A percentile compares a stretch with the other conserved stretches of the same genome.
These are phyloP conservation scores for Phragmites australis DNA, from an alignment of 176 grass and related monocot species.

Conservation along the genomic window DNA sequence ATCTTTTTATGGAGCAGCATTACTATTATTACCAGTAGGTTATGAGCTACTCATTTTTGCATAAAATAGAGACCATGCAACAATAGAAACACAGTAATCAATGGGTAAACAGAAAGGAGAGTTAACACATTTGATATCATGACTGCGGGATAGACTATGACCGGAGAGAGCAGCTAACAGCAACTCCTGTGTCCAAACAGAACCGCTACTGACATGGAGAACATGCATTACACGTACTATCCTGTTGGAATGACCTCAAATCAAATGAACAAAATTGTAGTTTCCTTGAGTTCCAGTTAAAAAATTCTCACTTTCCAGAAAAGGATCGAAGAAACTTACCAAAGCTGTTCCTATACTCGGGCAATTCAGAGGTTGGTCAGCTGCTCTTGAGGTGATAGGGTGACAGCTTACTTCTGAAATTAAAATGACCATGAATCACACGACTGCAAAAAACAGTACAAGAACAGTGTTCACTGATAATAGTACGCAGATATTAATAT, in stretches of 20 bases:
- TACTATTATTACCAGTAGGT: background rate
- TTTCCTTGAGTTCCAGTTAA: background rate
- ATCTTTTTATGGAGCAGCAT: background rate
- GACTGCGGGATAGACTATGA: background rate
- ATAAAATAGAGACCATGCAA: background rate
- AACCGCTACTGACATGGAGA: background rate
- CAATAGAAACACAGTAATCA: background rate
- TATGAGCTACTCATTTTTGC: background rate
- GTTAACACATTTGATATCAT: background rate
- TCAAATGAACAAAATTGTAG: background rate
- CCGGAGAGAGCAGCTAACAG: background rate
- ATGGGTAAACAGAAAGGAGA: background rate
- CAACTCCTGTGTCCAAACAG: background rate
- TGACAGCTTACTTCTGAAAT: background rate
- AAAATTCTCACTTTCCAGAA: background rate
- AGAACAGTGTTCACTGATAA: background rate
- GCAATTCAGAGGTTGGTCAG: background rate
- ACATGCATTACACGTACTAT: background rate
- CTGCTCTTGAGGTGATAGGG: background rate
- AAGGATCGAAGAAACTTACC: conserved; percentile 17
- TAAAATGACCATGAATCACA: conserved; percentile 7
- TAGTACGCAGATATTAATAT: background rate
- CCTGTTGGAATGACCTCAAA: background rate
- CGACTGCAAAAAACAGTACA: background rate
- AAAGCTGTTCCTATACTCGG: background rate